Evolutionary conservation across 2,329 filamentous ascomycete species (phyloP), one percentile per base, ranked within the genome.

Genomic region (Diplodia corticola): DNA sequence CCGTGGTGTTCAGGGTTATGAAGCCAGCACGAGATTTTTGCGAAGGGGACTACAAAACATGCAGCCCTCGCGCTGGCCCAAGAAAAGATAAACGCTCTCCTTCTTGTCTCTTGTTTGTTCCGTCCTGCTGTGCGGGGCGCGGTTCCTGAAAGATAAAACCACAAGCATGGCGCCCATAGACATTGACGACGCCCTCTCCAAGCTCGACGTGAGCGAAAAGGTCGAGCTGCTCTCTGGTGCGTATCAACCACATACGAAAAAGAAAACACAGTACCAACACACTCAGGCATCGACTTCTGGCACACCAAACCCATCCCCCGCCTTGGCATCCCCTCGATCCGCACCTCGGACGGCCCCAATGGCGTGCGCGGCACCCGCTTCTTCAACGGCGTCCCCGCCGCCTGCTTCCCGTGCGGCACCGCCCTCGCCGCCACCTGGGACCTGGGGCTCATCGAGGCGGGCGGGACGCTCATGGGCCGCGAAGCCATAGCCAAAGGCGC

Each of bases 371-470:
- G 88, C 24, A 76, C 73, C 30, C 84, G 83, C 57, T 90, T 90
- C 80, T 88, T 89, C 75, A 85, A 87, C 70, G 86, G 88, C 61
- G 82, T 79, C 20, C 76, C 79, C 66, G 90, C 91, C 33, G 91
- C 91, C 22, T 86, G 92, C 64, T 90, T 93, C 69, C 91, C 91
- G 9, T 92, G 89, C 69, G 89, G 89, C 63, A 88, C 91, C 67
- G 91, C 89, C 0, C 83, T 93, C 10, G 76, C 75, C 20, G 88
- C 91, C 44, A 92, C 91, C 26, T 94, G 89, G 89, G 90, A 93
- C 73, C 86, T 85, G 49, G 82, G 87, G 5, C 80, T 93, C 9
- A 82, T 93, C 30, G 83, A 86, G 64, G 80, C 89, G 69, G 86
- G 91, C 35, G 90, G 90, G 10, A 80, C 85, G 65, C 83, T 91